A percentile compares a stretch with the other conserved stretches of the same genome.
These are phyloP conservation scores for Pterocarpus santalinus DNA, from an alignment of 306 rosid species.

Conservation along the genomic window DNA sequence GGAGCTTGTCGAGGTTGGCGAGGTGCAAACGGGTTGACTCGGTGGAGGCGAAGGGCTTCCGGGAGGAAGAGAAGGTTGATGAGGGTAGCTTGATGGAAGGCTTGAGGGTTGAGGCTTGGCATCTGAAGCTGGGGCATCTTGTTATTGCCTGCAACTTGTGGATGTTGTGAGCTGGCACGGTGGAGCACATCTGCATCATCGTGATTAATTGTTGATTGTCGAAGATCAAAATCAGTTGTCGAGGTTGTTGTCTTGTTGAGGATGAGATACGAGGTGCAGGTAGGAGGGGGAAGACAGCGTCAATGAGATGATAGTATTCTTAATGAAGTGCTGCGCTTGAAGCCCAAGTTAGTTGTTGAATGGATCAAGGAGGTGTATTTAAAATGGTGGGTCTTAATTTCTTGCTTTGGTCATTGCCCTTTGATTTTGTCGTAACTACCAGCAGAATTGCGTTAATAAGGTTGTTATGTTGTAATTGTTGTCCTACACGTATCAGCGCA, in stretches of 20 bases:
- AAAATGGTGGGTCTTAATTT: not conserved
- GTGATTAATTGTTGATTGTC: not conserved
- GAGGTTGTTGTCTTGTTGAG: not conserved
- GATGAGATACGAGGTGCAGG: not conserved
- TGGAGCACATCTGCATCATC: conserved; percentile 66
- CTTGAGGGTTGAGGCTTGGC: conserved; percentile 54
- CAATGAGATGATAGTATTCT: not conserved
- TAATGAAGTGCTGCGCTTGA: not conserved
- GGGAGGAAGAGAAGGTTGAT: conserved; percentile 36
- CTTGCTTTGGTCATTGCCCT: not conserved
- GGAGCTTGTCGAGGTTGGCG: conserved; percentile 78
- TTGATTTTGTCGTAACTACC: not conserved
- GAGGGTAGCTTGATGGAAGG: conserved; percentile 37
- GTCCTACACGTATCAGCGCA: too few relatives aligned
- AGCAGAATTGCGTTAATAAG: too few relatives aligned
- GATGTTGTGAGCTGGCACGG: conserved; percentile 57
- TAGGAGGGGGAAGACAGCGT: conserved; percentile 26
- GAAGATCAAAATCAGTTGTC: not conserved
- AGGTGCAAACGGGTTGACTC: conserved; percentile 64
- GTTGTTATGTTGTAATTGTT: too few relatives aligned
- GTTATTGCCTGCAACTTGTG: conserved; percentile 53
- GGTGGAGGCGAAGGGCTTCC: conserved; percentile 19
- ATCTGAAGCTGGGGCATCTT: conserved; percentile 60
- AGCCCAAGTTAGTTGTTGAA: conserved; percentile 11
- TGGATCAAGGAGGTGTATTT: conserved; percentile 45